These are phyloP conservation scores for Trametes sanguinea DNA, from an alignment of 768 basidiomycete genomes.

Conservation along the genomic window DNA sequence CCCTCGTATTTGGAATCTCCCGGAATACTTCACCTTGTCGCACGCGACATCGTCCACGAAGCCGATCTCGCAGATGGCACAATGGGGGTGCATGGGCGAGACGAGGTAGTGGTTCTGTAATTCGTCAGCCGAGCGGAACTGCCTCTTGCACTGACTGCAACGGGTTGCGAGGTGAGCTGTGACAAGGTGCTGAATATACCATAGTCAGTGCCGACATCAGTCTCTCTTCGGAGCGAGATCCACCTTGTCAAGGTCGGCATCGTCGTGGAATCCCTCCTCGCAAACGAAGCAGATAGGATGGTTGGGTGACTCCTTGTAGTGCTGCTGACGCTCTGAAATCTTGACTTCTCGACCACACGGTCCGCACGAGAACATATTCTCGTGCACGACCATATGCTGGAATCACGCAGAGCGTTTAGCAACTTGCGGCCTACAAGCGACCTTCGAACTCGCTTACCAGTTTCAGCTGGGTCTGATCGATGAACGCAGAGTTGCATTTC, in stretches of 20 bases:
- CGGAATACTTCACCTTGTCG: too few relatives aligned
- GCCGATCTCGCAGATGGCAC: constrained; percentile 25
- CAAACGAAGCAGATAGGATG: constrained; percentile 23
- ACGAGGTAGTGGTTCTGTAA: constrained; percentile 18
- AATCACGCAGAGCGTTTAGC: background rate
- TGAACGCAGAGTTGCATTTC: constrained; percentile 12
- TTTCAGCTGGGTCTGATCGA: constrained; percentile 11
- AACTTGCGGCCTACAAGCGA: background rate
- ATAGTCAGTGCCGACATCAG: too few relatives aligned
- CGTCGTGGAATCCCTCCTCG: constrained; percentile 16
- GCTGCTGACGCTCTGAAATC: constrained; percentile 8
- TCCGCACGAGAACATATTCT: background rate
- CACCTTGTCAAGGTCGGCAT: constrained; percentile 4
- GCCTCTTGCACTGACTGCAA: constrained; percentile 18
- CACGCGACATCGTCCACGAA: constrained; percentile 21
- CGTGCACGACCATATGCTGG: constrained; percentile 6
- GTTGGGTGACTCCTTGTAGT: constrained; percentile 15
- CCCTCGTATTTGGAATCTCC: too few relatives aligned
- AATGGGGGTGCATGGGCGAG: constrained; percentile 26
- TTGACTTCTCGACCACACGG: constrained; percentile 12
- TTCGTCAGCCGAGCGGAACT: constrained; percentile 5
- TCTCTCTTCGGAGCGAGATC: too few relatives aligned
- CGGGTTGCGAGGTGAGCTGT: constrained; percentile 8
- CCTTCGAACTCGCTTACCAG: background rate
- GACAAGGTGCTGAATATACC: constrained; percentile 4